Conservation (phyloP, 257 asterid genomes). For the Ilex aquifolium region DNA sequence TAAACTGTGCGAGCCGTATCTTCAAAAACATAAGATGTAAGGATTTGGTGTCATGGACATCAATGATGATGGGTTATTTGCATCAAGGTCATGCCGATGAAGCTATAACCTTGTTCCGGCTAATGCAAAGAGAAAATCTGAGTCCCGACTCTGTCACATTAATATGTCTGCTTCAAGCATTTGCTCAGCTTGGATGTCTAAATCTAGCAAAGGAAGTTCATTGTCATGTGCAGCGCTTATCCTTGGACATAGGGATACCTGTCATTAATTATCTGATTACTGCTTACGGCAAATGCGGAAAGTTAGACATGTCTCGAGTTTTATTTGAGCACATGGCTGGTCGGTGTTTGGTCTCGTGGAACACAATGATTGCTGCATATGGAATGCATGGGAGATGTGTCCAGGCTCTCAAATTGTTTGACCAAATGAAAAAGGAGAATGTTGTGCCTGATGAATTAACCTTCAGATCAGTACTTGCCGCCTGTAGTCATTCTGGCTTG, state of each 20-base stretch:
- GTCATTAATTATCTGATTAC: slow-evolving; percentile 44
- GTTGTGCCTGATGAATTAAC: slow-evolving; percentile 40
- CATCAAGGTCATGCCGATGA: slow-evolving; percentile 28
- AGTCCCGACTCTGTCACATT: slow-evolving; percentile 40
- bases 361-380: slow-evolving; percentile 56
- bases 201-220: slow-evolving; percentile 38
- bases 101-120: slow-evolving; percentile 32
- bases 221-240: slow-evolving; percentile 21
- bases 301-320: slow-evolving; percentile 21
- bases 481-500: slow-evolving; percentile 57
- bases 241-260: slow-evolving; percentile 21
- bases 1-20: slow-evolving; percentile 18
- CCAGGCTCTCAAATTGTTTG: slow-evolving; percentile 34
- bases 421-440: slow-evolving; percentile 26
- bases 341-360: slow-evolving; percentile 39
- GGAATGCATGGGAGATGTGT: slow-evolving; percentile 47
- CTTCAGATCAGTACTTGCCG: slow-evolving; percentile 46
- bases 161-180: slow-evolving; percentile 41
- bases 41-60: slow-evolving; percentile 52
- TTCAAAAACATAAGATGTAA: slow-evolving; percentile 29
- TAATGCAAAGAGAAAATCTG: slow-evolving; percentile 35
- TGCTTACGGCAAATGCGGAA: slow-evolving; percentile 49
- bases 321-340: slow-evolving; percentile 35
- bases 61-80: slow-evolving; percentile 37
- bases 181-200: slow-evolving; percentile 36